Conservation (phyloP, 345 rosid species). For the Turritis glabra region DNA sequence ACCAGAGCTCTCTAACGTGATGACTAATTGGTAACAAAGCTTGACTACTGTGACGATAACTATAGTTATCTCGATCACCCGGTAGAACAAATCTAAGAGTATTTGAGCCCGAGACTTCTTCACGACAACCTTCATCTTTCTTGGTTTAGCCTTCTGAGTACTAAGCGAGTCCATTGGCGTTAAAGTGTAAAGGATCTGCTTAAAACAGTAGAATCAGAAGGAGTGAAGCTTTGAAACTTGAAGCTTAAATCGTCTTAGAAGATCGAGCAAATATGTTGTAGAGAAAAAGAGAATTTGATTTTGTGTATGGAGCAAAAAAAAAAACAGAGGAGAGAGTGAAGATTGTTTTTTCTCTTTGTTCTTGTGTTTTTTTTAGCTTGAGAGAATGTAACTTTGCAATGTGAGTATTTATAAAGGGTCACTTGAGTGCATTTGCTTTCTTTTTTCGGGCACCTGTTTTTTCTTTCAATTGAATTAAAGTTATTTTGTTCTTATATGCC, state of each 20-base stretch:
- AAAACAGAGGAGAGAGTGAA: constrained; percentile 4
- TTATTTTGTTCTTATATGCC: constrained; percentile 13
- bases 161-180: constrained; percentile 61
- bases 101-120: constrained; percentile 51
- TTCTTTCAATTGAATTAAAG: neutral
- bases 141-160: constrained; percentile 46
- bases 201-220: neutral
- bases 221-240: neutral
- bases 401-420: constrained; percentile 32
- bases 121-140: constrained; percentile 53
- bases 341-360: constrained; percentile 12
- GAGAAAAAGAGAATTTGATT: neutral
- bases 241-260: neutral
- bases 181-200: neutral
- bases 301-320: neutral
- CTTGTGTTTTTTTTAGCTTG: constrained; percentile 14
- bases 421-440: constrained; percentile 27
- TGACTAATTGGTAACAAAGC: constrained; percentile 54
- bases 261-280: constrained; percentile 5
- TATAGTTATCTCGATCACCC: constrained; percentile 57
- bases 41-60: constrained; percentile 58
- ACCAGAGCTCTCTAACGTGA: constrained; percentile 53
- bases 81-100: constrained; percentile 48
- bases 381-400: constrained; percentile 12
- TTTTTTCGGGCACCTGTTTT: neutral